These are phyloP conservation scores for Exsudoporus floridanus DNA, from an alignment of 1,284 basidiomycete genomes.

Conservation along the genomic window DNA sequence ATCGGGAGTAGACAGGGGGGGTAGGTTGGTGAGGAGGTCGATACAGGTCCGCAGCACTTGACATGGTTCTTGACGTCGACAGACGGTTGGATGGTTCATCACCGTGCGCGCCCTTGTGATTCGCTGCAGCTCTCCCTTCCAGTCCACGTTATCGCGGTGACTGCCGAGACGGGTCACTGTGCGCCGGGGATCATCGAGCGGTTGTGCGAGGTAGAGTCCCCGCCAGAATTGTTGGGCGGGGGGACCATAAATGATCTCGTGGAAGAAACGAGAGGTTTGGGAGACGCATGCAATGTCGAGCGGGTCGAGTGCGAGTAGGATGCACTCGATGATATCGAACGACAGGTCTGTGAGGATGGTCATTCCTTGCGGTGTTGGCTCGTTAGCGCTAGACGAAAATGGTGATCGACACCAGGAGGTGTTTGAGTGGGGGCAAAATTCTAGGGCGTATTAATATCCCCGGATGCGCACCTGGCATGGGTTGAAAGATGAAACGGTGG, in stretches of 20 bases:
- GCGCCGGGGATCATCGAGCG: conserved; percentile 56
- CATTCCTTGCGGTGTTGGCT: conserved; percentile 3
- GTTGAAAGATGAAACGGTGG: conserved; percentile 30
- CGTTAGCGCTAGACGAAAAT: not conserved
- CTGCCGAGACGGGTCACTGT: conserved; percentile 47
- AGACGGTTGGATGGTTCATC: conserved; percentile 35
- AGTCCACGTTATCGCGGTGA: conserved; percentile 42
- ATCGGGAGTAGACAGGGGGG: conserved; percentile 36
- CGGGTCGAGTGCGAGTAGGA: conserved; percentile 55
- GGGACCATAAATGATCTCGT: conserved; percentile 46
- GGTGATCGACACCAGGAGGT: not conserved
- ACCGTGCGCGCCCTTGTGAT: conserved; percentile 52
- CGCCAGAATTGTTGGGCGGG: conserved; percentile 57
- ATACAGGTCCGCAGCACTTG: conserved; percentile 48
- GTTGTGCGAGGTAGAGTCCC: conserved; percentile 55
- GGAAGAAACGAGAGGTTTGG: conserved; percentile 48
- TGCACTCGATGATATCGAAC: conserved; percentile 54
- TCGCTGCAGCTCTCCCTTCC: conserved; percentile 51
- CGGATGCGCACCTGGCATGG: not conserved
- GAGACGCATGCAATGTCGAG: conserved; percentile 51
- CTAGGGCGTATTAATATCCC: conserved; percentile 6
- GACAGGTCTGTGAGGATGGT: conserved; percentile 42
- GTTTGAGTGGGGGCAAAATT: not conserved
- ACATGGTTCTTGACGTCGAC: conserved; percentile 43
- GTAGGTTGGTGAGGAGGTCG: conserved; percentile 43